Base-by-base conservation (phyloP, 176 grass and related monocot species). In the Eragrostis curvula region DNA sequence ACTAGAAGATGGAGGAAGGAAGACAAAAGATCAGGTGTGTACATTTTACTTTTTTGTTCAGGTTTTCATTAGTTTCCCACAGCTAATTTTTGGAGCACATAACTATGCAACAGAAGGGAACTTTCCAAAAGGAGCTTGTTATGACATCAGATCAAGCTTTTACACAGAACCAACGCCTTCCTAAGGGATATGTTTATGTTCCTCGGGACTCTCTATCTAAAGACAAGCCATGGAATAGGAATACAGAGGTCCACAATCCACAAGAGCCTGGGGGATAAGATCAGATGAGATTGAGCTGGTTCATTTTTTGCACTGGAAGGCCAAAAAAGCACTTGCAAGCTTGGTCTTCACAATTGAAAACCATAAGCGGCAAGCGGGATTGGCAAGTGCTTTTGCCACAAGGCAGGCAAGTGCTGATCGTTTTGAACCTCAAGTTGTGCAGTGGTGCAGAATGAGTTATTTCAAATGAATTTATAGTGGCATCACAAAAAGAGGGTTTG, bases 101-200 rank as follows among this genome's bases (percentile, higher is more conserved):
- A 50, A 27, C 86, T 72, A 87, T 90, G 70, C 78, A 91, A 79
- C 88, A 88, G 80, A 84, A 28, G 28, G 91, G 94, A 78, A 79
- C 88, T 8, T 94, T 97, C 76, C 92, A 90, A 57, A 94, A 94
- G 73, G 94, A 97, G 85, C 72, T 92, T 59, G 80, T 93, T 63
- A 96, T 99, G 93, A 96, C 91, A 65, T 99, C 93, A 61, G 97
- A 96, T 80, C 93, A 99, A 88, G 93, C 97, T 28, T 90, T 83
- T 44, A 93, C 88, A 30, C 93, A 96, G 76, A 99, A 96, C 62
- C 97, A 99, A 79, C 81, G 91, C 55, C 97, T 96, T 79, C 93
- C 97, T 16, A 94, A 94, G 61, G 97, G 97, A 66, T 99, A 92
- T 62, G 91, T 68, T 29, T 99, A 96, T 90, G 93, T 99, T 39